These are phyloP conservation scores for Lactifluus hygrophoroides DNA, from an alignment of 768 basidiomycete genomes.

Conservation along the genomic window DNA sequence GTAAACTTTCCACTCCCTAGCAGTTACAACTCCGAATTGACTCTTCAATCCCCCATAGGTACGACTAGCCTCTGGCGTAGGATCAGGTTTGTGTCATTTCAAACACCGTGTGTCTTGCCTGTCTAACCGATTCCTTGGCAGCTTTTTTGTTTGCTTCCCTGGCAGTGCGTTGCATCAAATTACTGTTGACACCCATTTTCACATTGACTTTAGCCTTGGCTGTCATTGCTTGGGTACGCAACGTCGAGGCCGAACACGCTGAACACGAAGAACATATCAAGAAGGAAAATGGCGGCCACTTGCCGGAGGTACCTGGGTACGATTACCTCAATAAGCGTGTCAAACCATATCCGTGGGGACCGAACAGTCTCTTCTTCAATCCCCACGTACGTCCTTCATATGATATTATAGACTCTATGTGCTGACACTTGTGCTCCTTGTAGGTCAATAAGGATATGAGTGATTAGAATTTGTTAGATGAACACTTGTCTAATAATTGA, in stretches of 20 bases:
- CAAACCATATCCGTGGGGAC: slow-evolving; percentile 84
- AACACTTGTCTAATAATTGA: slow-evolving; percentile 6
- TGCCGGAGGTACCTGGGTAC: slow-evolving; percentile 64
- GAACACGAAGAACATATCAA: slow-evolving; percentile 64
- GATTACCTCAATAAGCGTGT: slow-evolving; percentile 67
- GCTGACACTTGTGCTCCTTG: slow-evolving; percentile 1
- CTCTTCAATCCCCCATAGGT: slow-evolving; percentile 35
- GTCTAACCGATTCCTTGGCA: slow-evolving; percentile 26
- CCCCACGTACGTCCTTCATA: slow-evolving; percentile 40
- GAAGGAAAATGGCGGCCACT: slow-evolving; percentile 61
- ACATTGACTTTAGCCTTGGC: slow-evolving; percentile 21
- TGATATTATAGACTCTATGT: background rate
- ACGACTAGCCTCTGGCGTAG: slow-evolving; percentile 79
- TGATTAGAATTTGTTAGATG: slow-evolving; percentile 23
- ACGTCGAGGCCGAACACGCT: slow-evolving; percentile 53
- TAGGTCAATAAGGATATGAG: slow-evolving; percentile 62
- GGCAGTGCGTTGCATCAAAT: slow-evolving; percentile 43
- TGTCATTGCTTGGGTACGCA: slow-evolving; percentile 38
- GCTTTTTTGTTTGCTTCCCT: slow-evolving; percentile 69
- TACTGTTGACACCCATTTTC: background rate
- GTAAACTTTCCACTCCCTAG: slow-evolving; percentile 30
- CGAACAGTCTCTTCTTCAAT: slow-evolving; percentile 79
- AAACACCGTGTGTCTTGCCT: background rate
- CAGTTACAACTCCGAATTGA: slow-evolving; percentile 7
- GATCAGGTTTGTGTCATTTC: slow-evolving; percentile 52